These are phyloP conservation scores for Bromus sterilis DNA, from an alignment of 176 grass and related monocot species.

Conservation along the genomic window DNA sequence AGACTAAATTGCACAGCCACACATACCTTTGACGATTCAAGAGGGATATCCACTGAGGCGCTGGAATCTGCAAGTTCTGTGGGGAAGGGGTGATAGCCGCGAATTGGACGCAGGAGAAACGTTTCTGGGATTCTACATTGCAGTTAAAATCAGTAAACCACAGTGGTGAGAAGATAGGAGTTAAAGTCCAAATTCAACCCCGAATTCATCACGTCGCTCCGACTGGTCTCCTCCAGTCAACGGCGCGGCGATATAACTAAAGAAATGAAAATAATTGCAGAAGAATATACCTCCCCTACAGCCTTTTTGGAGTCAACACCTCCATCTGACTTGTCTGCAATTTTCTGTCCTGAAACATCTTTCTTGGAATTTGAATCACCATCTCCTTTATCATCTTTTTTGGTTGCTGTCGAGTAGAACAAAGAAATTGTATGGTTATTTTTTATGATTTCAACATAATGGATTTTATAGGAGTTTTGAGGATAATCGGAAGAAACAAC, in stretches of 20 bases:
- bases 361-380: slow-evolving; percentile 27
- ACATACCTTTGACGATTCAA: too few species aligned
- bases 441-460: neutral
- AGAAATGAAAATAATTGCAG: neutral
- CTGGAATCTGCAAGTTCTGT: slow-evolving; percentile 73
- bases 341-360: too few species aligned
- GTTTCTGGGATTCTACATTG: slow-evolving; percentile 69
- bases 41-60: slow-evolving; percentile 72
- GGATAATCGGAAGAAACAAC: too few species aligned
- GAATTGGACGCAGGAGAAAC: slow-evolving; percentile 70
- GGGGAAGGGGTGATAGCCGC: slow-evolving; percentile 74
- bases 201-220: too few species aligned
- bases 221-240: too few species aligned
- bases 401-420: slow-evolving; percentile 14
- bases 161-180: neutral
- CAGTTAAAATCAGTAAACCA: neutral
- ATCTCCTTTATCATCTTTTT: slow-evolving; percentile 62
- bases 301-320: slow-evolving; percentile 36
- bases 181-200: neutral
- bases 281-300: slow-evolving; percentile 32
- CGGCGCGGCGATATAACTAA: too few species aligned
- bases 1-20: too few species aligned
- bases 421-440: too few species aligned
- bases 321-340: too few species aligned
- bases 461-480: neutral